These are phyloP conservation scores for Balamuthia mandrillaris DNA, from an alignment of 208 protist species.

Conservation along the genomic window DNA sequence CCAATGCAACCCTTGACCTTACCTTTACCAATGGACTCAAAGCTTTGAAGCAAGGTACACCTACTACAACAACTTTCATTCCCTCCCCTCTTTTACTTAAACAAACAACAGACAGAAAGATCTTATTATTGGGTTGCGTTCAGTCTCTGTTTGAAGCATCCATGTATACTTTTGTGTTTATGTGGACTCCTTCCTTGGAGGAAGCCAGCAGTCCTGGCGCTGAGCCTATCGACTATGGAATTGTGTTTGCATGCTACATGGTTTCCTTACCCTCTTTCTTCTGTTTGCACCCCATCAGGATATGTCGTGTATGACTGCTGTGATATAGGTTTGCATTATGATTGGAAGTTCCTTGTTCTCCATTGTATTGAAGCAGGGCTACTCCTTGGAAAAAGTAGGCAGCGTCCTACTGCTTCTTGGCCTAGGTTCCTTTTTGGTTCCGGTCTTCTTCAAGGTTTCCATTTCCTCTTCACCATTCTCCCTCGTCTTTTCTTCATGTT, in stretches of 20 bases:
- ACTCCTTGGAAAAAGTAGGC: neutral
- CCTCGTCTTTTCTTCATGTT: neutral
- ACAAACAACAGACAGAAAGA: neutral
- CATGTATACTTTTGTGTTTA: slow-evolving; percentile 84
- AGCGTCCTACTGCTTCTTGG: slow-evolving; percentile 25
- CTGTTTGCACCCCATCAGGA: neutral
- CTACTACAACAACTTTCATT: neutral
- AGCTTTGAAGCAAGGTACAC: neutral
- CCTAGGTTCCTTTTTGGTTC: neutral
- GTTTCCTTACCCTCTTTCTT: neutral
- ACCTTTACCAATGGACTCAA: slow-evolving; percentile 41
- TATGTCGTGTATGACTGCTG: neutral
- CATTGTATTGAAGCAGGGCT: neutral
- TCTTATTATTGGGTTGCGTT: slow-evolving; percentile 66
- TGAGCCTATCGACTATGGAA: slow-evolving; percentile 65
- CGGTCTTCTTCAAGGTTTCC: neutral
- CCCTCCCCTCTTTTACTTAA: neutral
- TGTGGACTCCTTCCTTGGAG: slow-evolving; percentile 81
- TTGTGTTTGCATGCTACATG: slow-evolving; percentile 83
- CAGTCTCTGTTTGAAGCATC: slow-evolving; percentile 81
- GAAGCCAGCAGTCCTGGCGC: neutral
- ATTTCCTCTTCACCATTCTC: neutral
- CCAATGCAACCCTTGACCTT: neutral
- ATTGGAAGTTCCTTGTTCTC: slow-evolving; percentile 55
- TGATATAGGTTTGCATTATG: slow-evolving; percentile 49